Base-by-base conservation (phyloP, 1,284 basidiomycete species). In the Entoloma clypeatum region DNA sequence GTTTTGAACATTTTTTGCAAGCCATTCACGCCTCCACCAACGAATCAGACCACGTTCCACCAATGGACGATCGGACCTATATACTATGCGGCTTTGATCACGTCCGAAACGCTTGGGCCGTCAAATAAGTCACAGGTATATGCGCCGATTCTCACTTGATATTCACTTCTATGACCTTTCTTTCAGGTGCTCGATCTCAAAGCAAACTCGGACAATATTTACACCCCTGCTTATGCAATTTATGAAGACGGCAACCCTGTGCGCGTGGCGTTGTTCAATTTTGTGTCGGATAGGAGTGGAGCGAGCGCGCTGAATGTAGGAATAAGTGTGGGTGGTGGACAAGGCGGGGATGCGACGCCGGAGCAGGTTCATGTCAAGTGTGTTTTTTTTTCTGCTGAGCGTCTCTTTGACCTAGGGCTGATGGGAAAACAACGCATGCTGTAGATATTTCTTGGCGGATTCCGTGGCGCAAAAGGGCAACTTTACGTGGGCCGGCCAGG, bases 401-500 rank as follows among this genome's bases (percentile, higher is more conserved):
- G 10, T 21, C 17, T n/a, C 25, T 30, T 17, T 2, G 2, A 11
- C 34, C 31, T 22, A 31, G 16, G 7, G 14, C 23, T 21, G 41
- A n/a, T 4, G 6, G 24, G 23, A 7, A 29, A n/a, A 41, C 30
- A 50, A 19, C 47, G 31, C 36, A 43, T 46, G 42, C 13, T 10
- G 32, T 41, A 51, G 71, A 54, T 73, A 78, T 53, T 64, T 83
- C 36, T 43, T 59, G 6, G 72, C 78, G 10, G 52, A 62, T 2
- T 74, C 66, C 1, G 77, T 86, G 2, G 65, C 74, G 2, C 72
- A 77, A 45, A 85, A 83, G 54, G 69, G 68, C 47, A 80, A 84
- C 57, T 77, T 86, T 51, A 83, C 79, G 0, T 90, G 86, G 85
- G 77, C 74, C 19, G 71, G 72, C 3, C 79, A 76, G 61, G 73